phyloP scores from a whole-genome alignment of 805 yeast genomes.

The Lachancea sp. region DNA sequence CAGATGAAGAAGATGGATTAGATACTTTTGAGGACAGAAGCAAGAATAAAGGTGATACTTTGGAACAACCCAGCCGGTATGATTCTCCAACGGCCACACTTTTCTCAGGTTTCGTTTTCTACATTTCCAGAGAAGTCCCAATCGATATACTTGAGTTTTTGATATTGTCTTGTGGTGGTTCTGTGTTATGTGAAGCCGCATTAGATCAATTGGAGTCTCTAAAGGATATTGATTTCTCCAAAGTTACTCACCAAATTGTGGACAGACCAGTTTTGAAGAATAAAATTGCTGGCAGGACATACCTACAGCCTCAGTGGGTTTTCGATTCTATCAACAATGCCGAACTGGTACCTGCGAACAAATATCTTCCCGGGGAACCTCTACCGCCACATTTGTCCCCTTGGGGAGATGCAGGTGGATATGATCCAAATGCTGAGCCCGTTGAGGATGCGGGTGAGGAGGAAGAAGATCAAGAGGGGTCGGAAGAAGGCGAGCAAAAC shows the following conservation, averaged over 20 bases:
- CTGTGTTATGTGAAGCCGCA: conserved; percentile 77
- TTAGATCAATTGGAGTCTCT: conserved; percentile 58
- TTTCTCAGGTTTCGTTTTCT: conserved; percentile 72
- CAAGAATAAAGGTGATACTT: conserved; percentile 58
- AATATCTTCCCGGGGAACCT: conserved; percentile 89
- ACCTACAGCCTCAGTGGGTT: conserved; percentile 97
- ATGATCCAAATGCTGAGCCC: conserved; percentile 65
- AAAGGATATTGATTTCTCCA: conserved; percentile 49
- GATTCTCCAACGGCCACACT: conserved; percentile 57
- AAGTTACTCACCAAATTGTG: conserved; percentile 86
- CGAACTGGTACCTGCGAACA: conserved; percentile 65
- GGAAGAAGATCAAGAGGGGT: conserved; percentile 44
- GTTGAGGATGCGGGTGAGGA: conserved; percentile 38
- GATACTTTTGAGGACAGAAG: conserved; percentile 66
- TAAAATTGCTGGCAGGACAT: conserved; percentile 86
- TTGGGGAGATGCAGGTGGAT: conserved; percentile 95
- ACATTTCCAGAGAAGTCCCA: conserved; percentile 92
- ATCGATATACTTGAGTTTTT: conserved; percentile 85
- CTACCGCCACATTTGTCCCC: conserved; percentile 97
- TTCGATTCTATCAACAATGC: conserved; percentile 85
- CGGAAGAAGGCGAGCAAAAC: conserved; percentile 44
- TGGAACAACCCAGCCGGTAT: conserved; percentile 62
- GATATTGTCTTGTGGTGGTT: conserved; percentile 81
- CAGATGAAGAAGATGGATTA: conserved; percentile 41
- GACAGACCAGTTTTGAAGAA: conserved; percentile 80